Evolutionary conservation across 306 rosid species (phyloP).

Genomic region (Fragaria vesca): DNA sequence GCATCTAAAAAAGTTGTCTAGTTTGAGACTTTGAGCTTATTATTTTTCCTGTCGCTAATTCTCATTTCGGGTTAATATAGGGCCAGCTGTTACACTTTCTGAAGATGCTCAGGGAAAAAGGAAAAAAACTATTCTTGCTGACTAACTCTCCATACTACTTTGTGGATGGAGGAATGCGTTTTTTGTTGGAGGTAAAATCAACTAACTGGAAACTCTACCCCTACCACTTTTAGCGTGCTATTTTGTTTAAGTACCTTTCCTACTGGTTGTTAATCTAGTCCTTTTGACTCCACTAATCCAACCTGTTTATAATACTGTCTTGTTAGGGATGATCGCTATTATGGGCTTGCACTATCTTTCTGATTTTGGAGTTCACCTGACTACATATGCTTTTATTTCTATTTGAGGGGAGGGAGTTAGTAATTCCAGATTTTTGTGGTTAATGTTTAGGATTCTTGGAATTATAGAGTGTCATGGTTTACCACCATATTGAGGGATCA

Average conservation of each 20-base stretch:
- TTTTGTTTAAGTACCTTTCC: background rate
- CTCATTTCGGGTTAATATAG: conserved; percentile 39
- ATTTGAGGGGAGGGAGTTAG: background rate
- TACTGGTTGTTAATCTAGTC: background rate
- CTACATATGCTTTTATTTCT: background rate
- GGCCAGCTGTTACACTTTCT: conserved; percentile 64
- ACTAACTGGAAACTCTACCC: conserved; percentile 17
- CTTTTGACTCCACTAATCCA: background rate
- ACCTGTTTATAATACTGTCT: background rate
- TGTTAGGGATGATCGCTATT: background rate
- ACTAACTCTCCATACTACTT: conserved; percentile 91
- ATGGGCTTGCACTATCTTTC: background rate
- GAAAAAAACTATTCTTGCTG: conserved; percentile 90
- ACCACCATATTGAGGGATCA: background rate
- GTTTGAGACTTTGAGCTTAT: conserved; percentile 11
- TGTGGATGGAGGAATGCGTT: conserved; percentile 97
- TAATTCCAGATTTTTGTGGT: background rate
- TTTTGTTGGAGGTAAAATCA: conserved; percentile 72
- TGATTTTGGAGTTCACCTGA: background rate
- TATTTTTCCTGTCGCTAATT: conserved; percentile 17
- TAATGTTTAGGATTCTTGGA: background rate
- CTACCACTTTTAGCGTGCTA: conserved; percentile 11
- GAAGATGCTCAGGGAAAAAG: conserved; percentile 82
- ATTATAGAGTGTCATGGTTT: background rate
- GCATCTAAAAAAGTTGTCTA: conserved; percentile 10